Evolutionary conservation across 1,284 basidiomycete genomes (phyloP), one percentile per base, ranked within the genome.

Genomic region (Cutaneotrichosporon arboriforme): DNA sequence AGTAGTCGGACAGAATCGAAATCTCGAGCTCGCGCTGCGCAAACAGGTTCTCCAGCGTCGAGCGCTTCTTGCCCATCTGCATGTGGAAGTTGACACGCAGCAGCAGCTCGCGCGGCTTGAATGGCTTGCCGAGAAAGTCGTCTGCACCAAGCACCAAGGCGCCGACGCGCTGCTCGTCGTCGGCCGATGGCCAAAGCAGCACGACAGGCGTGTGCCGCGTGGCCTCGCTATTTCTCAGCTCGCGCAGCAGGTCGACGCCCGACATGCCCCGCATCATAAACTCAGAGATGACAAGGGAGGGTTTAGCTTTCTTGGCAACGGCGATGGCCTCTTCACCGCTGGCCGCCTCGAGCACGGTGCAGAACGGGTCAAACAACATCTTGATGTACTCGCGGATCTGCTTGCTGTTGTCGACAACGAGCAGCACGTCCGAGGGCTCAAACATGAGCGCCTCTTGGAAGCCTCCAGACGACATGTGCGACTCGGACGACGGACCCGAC

Each of bases 81-180:
- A 72, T 64, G 48, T 74, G 67, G 34, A 70, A 57, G 53, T 73
- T 62, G 18, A 70, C 70, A 13, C 77, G 66, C 1, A 77, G 76
- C 18, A 79, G 59, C 12, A 79, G 60, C 52, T 79, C 77, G 49
- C 72, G 67, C 8, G 67, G 67, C 51, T 66, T 67, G 66, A 73
- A 74, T 4, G 73, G 72, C 54, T 74, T 74, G 20, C 58, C 45
- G 26, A 75, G 47, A 38, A 65, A 73, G 51, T 75, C 71, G 52
- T 79, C 77, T 1, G 76, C 77, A 14, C 77, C 77, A 21, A 67
- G 72, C 12, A 78, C 57, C 35, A 76, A 47, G 0, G 70, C 67
- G 22, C 65, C 64, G 8, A 74, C 64, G 12, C 68, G 54, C 12
- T 62, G 43, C 20, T 68, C 67, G 40, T 73, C 71, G 17, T 65